phyloP scores from a whole-genome alignment of 441 rosid genomes.

The Populus hybrid region DNA sequence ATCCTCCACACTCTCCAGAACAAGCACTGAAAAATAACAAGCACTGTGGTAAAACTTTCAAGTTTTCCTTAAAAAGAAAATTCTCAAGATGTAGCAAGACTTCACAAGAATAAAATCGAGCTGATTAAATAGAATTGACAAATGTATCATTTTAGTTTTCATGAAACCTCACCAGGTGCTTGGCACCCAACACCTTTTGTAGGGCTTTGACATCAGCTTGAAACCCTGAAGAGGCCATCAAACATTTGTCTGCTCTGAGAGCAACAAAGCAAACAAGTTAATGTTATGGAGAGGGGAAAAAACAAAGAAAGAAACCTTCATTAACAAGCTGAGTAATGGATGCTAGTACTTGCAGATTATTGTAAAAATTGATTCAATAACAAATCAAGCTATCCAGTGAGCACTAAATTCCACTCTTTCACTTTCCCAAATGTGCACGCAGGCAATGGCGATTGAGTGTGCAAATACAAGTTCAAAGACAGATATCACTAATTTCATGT shows the following conservation, averaged over 20 bases:
- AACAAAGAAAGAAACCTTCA: not conserved
- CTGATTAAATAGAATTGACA: not conserved
- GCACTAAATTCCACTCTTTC: not conserved
- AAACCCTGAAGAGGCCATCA: conserved; percentile 97
- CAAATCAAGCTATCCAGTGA: not conserved
- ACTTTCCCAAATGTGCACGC: not conserved
- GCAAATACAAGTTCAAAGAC: not conserved
- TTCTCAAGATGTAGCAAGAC: not conserved
- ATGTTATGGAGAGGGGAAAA: not conserved
- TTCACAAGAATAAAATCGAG: not conserved
- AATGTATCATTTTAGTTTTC: not conserved
- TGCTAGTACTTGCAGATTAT: not conserved
- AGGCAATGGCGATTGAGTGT: not conserved
- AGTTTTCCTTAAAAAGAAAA: not conserved
- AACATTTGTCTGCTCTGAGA: conserved; percentile 73
- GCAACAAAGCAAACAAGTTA: conserved; percentile 4
- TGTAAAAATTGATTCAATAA: not conserved
- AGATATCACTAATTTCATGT: not conserved
- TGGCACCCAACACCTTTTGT: conserved; percentile 74
- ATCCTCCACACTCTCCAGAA: not conserved
- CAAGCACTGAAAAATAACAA: not conserved
- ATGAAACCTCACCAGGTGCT: conserved; percentile 67
- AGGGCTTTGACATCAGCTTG: conserved; percentile 96
- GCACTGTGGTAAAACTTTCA: not conserved
- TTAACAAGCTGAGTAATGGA: not conserved